Evolutionary conservation across 805 yeast genomes (phyloP).

Genomic region (Phaffomyces antillensis): DNA sequence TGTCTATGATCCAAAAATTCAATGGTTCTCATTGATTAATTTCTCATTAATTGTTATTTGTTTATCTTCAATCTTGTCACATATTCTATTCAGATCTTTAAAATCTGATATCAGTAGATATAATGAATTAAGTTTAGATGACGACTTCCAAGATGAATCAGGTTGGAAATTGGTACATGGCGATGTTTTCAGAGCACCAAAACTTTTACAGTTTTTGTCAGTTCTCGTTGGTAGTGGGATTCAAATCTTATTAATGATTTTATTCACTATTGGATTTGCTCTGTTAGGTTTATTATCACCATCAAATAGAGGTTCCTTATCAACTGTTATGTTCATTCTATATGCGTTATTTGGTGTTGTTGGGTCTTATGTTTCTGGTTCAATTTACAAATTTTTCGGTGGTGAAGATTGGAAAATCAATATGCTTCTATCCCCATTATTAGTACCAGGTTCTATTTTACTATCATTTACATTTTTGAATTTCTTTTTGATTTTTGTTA

Average conservation of each 20-base stretch:
- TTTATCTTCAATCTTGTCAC: slow-evolving; percentile 70
- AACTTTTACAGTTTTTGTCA: slow-evolving; percentile 61
- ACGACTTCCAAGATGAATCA: slow-evolving; percentile 82
- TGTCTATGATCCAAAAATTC: slow-evolving; percentile 86
- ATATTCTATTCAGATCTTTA: slow-evolving; percentile 70
- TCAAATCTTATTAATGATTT: slow-evolving; percentile 73
- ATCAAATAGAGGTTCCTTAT: slow-evolving; percentile 87
- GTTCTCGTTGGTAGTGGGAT: slow-evolving; percentile 82
- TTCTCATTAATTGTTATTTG: slow-evolving; percentile 76
- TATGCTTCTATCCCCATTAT: slow-evolving; percentile 70
- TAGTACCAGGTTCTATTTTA: slow-evolving; percentile 80
- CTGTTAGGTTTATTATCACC: slow-evolving; percentile 87
- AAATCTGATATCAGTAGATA: slow-evolving; percentile 81
- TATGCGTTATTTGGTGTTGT: slow-evolving; percentile 75
- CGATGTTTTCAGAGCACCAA: slow-evolving; percentile 86
- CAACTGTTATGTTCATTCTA: slow-evolving; percentile 82
- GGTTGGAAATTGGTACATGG: slow-evolving; percentile 98
- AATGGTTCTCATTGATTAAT: slow-evolving; percentile 90
- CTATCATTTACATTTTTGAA: slow-evolving; percentile 60
- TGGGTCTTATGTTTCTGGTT: slow-evolving; percentile 85
- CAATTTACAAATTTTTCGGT: slow-evolving; percentile 79
- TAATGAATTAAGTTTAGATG: slow-evolving; percentile 82
- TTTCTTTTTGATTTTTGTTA: slow-evolving; percentile 68
- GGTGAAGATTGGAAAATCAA: slow-evolving; percentile 90
- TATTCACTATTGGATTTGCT: slow-evolving; percentile 72